Evolutionary conservation across 768 basidiomycete species (phyloP).

Genomic region (Lactarius indigo): DNA sequence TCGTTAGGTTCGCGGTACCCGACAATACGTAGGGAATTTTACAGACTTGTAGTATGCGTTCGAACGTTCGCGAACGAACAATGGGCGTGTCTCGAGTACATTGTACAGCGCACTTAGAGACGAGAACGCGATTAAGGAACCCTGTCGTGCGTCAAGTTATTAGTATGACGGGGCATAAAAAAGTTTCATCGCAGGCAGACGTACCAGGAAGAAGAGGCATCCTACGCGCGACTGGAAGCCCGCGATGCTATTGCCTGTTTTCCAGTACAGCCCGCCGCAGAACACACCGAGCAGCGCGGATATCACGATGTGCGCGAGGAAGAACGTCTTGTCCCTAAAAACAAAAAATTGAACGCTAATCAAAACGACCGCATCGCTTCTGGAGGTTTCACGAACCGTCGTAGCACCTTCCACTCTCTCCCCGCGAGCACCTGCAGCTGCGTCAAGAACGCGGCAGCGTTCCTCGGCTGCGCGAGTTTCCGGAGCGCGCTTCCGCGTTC

Average conservation of each 20-base stretch:
- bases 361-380: not conserved
- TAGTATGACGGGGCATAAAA: not conserved
- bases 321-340: slow-evolving; percentile 74
- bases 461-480: slow-evolving; percentile 33
- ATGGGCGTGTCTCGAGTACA: slow-evolving; percentile 73
- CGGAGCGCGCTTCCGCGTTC: slow-evolving; percentile 20
- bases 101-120: slow-evolving; percentile 88
- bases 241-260: slow-evolving; percentile 77
- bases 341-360: not conserved
- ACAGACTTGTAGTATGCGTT: slow-evolving; percentile 77
- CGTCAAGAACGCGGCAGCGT: slow-evolving; percentile 81
- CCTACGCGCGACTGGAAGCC: slow-evolving; percentile 95
- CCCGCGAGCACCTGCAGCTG: slow-evolving; percentile 80
- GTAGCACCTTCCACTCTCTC: slow-evolving; percentile 81
- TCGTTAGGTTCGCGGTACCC: slow-evolving; percentile 2
- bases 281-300: slow-evolving; percentile 79
- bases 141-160: slow-evolving; percentile 40
- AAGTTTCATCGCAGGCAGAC: slow-evolving; percentile 9
- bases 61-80: slow-evolving; percentile 89
- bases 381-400: slow-evolving; percentile 45
- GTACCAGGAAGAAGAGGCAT: slow-evolving; percentile 87
- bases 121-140: slow-evolving; percentile 88
- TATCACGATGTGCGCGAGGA: slow-evolving; percentile 72
- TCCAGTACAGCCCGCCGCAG: slow-evolving; percentile 84
- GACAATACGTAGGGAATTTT: not conserved